A percentile compares a stretch with the other conserved stretches of the same genome.
phyloP scores from a whole-genome alignment of 2,329 filamentous ascomycete species.

The Sporothrix luriei region DNA sequence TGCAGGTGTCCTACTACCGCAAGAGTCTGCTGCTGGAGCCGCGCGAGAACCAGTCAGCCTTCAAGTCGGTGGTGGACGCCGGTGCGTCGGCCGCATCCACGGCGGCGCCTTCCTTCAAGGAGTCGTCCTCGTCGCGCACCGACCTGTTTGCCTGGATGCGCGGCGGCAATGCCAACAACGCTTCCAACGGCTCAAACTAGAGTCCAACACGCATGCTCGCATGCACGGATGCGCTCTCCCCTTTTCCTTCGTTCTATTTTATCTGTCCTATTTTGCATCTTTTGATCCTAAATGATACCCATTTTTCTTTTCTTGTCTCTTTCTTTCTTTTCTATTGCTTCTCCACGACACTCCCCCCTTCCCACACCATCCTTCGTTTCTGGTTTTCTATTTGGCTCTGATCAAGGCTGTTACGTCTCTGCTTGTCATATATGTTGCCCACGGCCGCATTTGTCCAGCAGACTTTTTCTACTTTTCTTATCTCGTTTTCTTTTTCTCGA shows the following conservation, averaged over 20 bases:
- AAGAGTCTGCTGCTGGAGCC: slow-evolving; percentile 85
- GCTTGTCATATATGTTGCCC: slow-evolving; percentile 25
- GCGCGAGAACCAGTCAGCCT: slow-evolving; percentile 53
- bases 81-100: slow-evolving; percentile 15
- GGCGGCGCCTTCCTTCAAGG: slow-evolving; percentile 24
- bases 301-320: slow-evolving; percentile 8
- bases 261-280: slow-evolving; percentile 20
- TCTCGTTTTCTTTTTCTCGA: background rate
- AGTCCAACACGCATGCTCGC: background rate
- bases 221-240: background rate
- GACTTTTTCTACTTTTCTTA: background rate
- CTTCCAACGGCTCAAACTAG: background rate
- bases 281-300: slow-evolving; percentile 19
- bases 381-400: background rate
- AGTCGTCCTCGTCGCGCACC: slow-evolving; percentile 30
- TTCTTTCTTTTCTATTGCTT: background rate
- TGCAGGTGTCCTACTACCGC: slow-evolving; percentile 70
- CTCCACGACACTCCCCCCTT: too few relatives aligned
- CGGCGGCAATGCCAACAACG: slow-evolving; percentile 26
- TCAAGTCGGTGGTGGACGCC: slow-evolving; percentile 40
- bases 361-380: background rate
- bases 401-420: slow-evolving; percentile 22
- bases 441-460: slow-evolving; percentile 27
- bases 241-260: background rate
- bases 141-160: slow-evolving; percentile 37